These are phyloP conservation scores for Podaxis sp. DNA, from an alignment of 768 basidiomycete species.

Conservation along the genomic window DNA sequence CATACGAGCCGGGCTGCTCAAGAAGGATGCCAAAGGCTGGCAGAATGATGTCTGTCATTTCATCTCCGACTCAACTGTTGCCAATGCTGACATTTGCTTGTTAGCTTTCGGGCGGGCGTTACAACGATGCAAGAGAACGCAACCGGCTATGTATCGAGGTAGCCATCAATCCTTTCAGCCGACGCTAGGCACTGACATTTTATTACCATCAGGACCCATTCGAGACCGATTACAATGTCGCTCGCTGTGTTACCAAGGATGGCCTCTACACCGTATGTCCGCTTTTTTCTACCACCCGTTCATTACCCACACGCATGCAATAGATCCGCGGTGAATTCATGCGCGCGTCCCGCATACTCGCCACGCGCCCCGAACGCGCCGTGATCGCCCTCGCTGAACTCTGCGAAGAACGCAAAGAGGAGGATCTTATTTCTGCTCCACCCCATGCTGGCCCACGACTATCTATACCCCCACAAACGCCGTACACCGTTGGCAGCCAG, in stretches of 20 bases:
- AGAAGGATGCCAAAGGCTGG: conserved; percentile 95
- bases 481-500: conserved; percentile 66
- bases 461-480: conserved; percentile 65
- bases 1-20: conserved; percentile 83
- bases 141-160: conserved; percentile 98
- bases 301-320: conserved; percentile 27
- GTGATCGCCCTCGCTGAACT: conserved; percentile 83
- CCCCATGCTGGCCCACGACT: conserved; percentile 29
- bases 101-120: conserved; percentile 53
- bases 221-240: conserved; percentile 94
- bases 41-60: conserved; percentile 72
- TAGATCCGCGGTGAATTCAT: conserved; percentile 99
- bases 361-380: conserved; percentile 76
- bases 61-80: background rate
- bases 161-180: conserved; percentile 18
- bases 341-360: conserved; percentile 87
- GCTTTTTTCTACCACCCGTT: background rate
- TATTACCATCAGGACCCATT: conserved; percentile 78
- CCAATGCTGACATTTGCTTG: conserved; percentile 2
- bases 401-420: conserved; percentile 84
- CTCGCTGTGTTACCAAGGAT: conserved; percentile 94
- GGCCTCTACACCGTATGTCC: conserved; percentile 85
- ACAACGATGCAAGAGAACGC: conserved; percentile 76
- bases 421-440: conserved; percentile 57
- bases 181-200: conserved; percentile 4